Base-by-base conservation (phyloP, 345 rosid species). In the Carallia brachiata region DNA sequence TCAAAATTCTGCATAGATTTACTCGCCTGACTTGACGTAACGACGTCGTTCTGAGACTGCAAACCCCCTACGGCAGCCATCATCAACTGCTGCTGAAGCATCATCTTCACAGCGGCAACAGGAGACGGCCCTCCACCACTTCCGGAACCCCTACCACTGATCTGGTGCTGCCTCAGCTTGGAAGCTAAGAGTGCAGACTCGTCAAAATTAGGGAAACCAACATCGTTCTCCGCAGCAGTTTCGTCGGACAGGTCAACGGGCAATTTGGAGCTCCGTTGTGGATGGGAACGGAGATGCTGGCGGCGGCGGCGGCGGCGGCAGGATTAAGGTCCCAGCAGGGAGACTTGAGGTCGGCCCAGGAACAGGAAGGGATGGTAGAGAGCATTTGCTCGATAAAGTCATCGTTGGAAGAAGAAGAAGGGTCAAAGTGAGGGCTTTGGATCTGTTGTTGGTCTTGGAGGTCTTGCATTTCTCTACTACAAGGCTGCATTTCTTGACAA, bases 341-440 rank as follows among this genome's bases (percentile, higher is more conserved):
- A 23, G 81, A 81, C 57, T 77, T 69, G 27, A 70, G 74, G 75
- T 83, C 88, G 36, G 84, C 27, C 86, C 88, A 85, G 1, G 95
- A 70, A 57, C 75, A 79, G 40, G 93, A 79, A 66, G 96, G 90
- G 32, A 87, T 78, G 56, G 86, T 62, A 15, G 97, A 88, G 61
- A 91, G 87, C 90, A 94, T 88, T 71, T 91, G 95, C 61, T 87
- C 96, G 18, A 91, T 86, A 74, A 93, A 91, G 63, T 85, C 93
- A 68, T 91, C 96, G 34, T 76, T 61, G 16, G 81, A 73, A 1
- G 81, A 83, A 10, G 79, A 77, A 3, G 81, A 18, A 37, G 84
- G 84, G 72, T 82, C 86, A 66, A 75, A 82, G 65, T 67, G 67
- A 30, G 84, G 64, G 74, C 65, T 72, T 31, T 79, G 85, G 78